phyloP scores from a whole-genome alignment of 1,284 basidiomycete species.

The Chalciporus piperatoides region DNA sequence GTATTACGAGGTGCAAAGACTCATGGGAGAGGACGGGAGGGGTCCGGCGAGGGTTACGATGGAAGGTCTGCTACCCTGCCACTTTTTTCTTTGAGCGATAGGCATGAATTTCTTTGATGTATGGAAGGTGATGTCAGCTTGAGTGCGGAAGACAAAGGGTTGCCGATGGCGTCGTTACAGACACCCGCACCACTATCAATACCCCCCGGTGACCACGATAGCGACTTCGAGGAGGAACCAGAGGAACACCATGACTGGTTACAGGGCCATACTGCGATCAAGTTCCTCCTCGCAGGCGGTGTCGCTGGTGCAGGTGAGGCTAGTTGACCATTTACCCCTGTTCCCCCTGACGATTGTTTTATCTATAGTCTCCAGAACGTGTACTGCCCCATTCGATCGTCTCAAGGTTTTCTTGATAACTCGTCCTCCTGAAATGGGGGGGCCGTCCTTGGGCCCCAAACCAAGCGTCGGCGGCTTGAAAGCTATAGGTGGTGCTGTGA shows the following conservation, averaged over 20 bases:
- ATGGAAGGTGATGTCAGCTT: constrained; percentile 67
- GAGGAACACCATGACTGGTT: constrained; percentile 64
- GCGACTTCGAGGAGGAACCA: constrained; percentile 56
- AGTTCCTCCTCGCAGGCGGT: constrained; percentile 92
- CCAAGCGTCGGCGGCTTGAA: constrained; percentile 56
- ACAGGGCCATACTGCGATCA: constrained; percentile 72
- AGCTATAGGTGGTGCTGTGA: constrained; percentile 70
- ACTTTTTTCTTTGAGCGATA: constrained; percentile 20
- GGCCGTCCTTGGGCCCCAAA: constrained; percentile 43
- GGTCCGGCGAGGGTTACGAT: constrained; percentile 79
- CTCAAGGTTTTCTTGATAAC: constrained; percentile 98
- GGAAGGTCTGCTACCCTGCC: constrained; percentile 62
- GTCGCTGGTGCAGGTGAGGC: constrained; percentile 84
- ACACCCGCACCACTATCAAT: constrained; percentile 28
- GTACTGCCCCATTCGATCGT: constrained; percentile 97
- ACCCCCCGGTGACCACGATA: constrained; percentile 40
- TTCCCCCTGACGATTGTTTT: constrained; percentile 7
- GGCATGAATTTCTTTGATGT: constrained; percentile 24
- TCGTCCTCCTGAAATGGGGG: constrained; percentile 64
- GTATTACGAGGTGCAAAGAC: constrained; percentile 78
- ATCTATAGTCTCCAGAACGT: constrained; percentile 80
- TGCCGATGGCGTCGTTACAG: constrained; percentile 26
- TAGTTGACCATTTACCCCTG: neutral
- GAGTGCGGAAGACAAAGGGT: constrained; percentile 65
- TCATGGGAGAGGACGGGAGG: constrained; percentile 71